Evolutionary conservation across 176 grass and related monocot species (phyloP).

Genomic region (Olyra latifolia): DNA sequence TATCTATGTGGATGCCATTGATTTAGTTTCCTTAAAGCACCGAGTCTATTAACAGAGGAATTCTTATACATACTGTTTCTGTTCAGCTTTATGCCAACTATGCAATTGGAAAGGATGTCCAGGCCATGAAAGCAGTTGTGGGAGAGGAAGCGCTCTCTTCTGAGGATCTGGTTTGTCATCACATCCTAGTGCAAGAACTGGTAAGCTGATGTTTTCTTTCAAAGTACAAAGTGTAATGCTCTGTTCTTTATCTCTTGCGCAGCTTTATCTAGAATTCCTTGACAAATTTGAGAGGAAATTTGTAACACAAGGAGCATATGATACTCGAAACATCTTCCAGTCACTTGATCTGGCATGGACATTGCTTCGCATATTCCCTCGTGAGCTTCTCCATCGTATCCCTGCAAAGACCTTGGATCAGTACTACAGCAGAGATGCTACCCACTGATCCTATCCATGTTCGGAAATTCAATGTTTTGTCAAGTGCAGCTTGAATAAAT

Average conservation of each 20-base stretch:
- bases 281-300: slow-evolving; percentile 99
- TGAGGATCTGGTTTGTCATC: slow-evolving; percentile 77
- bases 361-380: slow-evolving; percentile 95
- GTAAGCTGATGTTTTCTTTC: not conserved
- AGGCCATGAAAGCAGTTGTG: slow-evolving; percentile 99
- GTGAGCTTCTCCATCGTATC: slow-evolving; percentile 96
- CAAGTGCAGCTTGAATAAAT: slow-evolving; percentile 61
- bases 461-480: slow-evolving; percentile 34
- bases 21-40: not conserved
- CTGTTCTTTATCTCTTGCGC: slow-evolving; percentile 29
- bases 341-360: slow-evolving; percentile 98
- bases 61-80: slow-evolving; percentile 20
- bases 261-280: slow-evolving; percentile 97
- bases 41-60: not conserved
- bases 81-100: slow-evolving; percentile 97
- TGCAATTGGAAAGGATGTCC: slow-evolving; percentile 99
- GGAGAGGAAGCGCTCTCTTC: slow-evolving; percentile 99
- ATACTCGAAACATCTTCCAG: slow-evolving; percentile 98
- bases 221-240: slow-evolving; percentile 1
- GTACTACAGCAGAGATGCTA: slow-evolving; percentile 89
- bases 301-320: slow-evolving; percentile 88
- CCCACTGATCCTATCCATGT: slow-evolving; percentile 57
- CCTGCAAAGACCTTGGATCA: slow-evolving; percentile 94
- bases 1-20: slow-evolving; percentile 23
- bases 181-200: not conserved